Conservation (phyloP, 805 yeast species). For the Yamadazyma laniorum region DNA sequence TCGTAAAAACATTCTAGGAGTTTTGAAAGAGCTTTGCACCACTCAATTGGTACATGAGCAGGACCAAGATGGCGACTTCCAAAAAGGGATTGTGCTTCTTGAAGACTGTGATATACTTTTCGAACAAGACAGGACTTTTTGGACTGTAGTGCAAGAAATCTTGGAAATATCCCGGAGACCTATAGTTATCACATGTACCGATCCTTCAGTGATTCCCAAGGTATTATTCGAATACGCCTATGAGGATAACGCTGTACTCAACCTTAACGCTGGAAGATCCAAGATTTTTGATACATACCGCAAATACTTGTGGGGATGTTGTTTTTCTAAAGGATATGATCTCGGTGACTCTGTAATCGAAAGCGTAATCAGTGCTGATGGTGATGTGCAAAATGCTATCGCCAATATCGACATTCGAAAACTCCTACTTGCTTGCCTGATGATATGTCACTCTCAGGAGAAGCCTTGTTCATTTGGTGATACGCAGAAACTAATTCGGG, state of each 20-base stretch:
- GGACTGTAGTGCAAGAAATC: conserved; percentile 67
- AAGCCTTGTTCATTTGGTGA: background rate
- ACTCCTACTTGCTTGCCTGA: conserved; percentile 46
- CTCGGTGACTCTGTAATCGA: conserved; percentile 29
- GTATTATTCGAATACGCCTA: conserved; percentile 45
- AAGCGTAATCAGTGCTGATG: conserved; percentile 13
- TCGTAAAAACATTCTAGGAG: conserved; percentile 63
- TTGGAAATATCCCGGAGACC: conserved; percentile 66
- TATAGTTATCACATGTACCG: conserved; percentile 62
- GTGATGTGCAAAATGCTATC: background rate
- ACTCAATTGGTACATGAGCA: conserved; percentile 67
- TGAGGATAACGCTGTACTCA: conserved; percentile 37
- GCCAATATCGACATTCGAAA: conserved; percentile 43
- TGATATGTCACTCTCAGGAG: conserved; percentile 23
- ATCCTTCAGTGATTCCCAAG: conserved; percentile 46
- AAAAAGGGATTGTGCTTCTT: conserved; percentile 67
- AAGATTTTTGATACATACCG: conserved; percentile 17
- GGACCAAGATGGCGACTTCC: conserved; percentile 29
- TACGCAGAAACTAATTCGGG: background rate
- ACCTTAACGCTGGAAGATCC: conserved; percentile 8
- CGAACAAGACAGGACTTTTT: conserved; percentile 75
- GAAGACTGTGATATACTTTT: conserved; percentile 86
- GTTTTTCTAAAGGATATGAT: conserved; percentile 32
- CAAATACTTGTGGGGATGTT: conserved; percentile 43
- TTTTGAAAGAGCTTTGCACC: conserved; percentile 76